Conservation (phyloP, 2,329 filamentous ascomycete species). For the Cercospora brassicicola region DNA sequence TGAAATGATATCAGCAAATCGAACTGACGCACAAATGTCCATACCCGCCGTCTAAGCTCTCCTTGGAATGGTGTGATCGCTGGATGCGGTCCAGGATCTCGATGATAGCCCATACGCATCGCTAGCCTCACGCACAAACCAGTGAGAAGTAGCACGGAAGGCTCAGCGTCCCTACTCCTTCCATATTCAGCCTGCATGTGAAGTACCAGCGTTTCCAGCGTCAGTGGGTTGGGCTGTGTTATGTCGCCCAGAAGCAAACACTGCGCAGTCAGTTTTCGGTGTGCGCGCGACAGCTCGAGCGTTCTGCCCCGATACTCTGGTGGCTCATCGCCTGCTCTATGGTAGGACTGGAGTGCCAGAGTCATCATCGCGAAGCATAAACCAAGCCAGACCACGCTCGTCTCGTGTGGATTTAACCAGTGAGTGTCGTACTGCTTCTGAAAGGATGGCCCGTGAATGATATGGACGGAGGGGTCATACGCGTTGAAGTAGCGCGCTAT, state of each 20-base stretch:
- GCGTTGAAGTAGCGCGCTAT: constrained; percentile 91
- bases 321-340: constrained; percentile 76
- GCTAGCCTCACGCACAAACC: constrained; percentile 62
- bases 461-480: constrained; percentile 62
- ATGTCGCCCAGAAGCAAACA: constrained; percentile 75
- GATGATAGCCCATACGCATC: constrained; percentile 75
- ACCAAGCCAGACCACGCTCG: constrained; percentile 75
- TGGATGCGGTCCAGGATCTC: constrained; percentile 73
- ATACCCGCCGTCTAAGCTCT: constrained; percentile 66
- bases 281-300: constrained; percentile 53
- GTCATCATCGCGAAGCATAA: constrained; percentile 74
- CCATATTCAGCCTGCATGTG: constrained; percentile 76
- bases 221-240: constrained; percentile 70
- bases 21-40: constrained; percentile 68
- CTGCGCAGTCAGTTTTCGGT: constrained; percentile 72
- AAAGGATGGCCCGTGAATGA: constrained; percentile 72
- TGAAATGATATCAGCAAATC: constrained; percentile 79
- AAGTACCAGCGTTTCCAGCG: constrained; percentile 74
- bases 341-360: constrained; percentile 75
- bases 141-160: constrained; percentile 62
- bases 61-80: constrained; percentile 71
- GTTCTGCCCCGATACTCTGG: constrained; percentile 71
- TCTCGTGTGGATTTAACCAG: constrained; percentile 72
- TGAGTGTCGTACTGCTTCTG: constrained; percentile 67
- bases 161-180: constrained; percentile 70